Conservation (phyloP, 169 alveolate genomes). For the Eimeria acervulina region DNA sequence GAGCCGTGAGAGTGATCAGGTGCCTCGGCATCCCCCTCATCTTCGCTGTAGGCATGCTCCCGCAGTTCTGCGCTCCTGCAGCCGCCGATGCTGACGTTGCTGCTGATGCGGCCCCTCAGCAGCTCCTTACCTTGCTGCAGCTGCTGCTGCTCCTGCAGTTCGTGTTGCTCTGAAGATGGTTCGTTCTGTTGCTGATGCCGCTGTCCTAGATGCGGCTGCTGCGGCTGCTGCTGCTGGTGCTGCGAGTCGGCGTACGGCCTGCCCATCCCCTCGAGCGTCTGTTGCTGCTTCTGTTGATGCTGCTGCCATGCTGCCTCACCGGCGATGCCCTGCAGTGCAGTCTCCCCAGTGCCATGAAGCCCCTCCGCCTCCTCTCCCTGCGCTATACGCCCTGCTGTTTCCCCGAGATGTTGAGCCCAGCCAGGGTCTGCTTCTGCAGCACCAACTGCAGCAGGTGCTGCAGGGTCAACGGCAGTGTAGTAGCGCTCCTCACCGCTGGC, state of each 20-base stretch:
- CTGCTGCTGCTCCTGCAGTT: slow-evolving; percentile 25
- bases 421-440: slow-evolving; percentile 14
- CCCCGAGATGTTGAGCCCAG: neutral
- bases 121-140: slow-evolving; percentile 32
- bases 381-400: neutral
- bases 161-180: neutral
- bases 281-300: neutral
- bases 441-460: neutral
- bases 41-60: neutral
- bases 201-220: neutral
- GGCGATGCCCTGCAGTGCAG: neutral
- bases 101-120: neutral
- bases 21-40: neutral
- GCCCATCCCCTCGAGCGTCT: neutral
- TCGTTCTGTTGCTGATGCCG: slow-evolving; percentile 4
- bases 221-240: slow-evolving; percentile 34
- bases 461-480: neutral
- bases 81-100: neutral
- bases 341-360: neutral
- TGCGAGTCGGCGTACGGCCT: neutral
- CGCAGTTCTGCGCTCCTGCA: neutral
- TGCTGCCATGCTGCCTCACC: neutral
- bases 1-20: neutral
- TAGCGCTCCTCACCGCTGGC: neutral
- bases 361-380: neutral